Conservation (phyloP, 495 filamentous ascomycete species). For the Saxophila tyrrhenica region DNA sequence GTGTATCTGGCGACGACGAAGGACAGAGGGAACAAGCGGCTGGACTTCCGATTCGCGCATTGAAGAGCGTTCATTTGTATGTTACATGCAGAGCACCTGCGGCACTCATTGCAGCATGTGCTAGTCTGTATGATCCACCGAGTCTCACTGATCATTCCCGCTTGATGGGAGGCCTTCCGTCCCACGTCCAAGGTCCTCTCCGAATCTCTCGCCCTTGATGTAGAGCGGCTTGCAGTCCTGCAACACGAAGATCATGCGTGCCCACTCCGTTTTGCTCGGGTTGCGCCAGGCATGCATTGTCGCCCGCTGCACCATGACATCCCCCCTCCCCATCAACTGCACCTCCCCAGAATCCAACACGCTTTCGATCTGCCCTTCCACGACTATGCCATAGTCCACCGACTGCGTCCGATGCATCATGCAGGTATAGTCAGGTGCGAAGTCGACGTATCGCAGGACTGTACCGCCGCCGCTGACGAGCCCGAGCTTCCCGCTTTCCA, state of each 20-base stretch:
- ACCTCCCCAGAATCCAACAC: slow-evolving; percentile 48
- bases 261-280: slow-evolving; percentile 34
- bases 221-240: slow-evolving; percentile 21
- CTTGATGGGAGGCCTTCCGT: slow-evolving; percentile 18
- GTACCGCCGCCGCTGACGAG: slow-evolving; percentile 37
- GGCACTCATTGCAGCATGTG: too few relatives aligned
- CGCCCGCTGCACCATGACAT: slow-evolving; percentile 54
- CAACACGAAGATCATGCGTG: slow-evolving; percentile 20
- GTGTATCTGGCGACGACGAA: slow-evolving; percentile 24
- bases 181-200: slow-evolving; percentile 20
- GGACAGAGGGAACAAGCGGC: slow-evolving; percentile 16
- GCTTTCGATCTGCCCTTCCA: slow-evolving; percentile 59
- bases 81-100: not conserved
- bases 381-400: slow-evolving; percentile 63
- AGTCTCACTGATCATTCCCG: slow-evolving; percentile 17
- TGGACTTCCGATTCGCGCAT: slow-evolving; percentile 19
- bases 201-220: slow-evolving; percentile 16
- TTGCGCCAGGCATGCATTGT: slow-evolving; percentile 62
- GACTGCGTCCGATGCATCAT: slow-evolving; percentile 62
- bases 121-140: too few relatives aligned
- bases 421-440: slow-evolving; percentile 41
- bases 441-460: slow-evolving; percentile 51
- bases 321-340: slow-evolving; percentile 44
- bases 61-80: too few relatives aligned
- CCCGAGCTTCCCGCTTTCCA: slow-evolving; percentile 22